Conservation (phyloP, 306 rosid genomes). For the Castanea sativa region DNA sequence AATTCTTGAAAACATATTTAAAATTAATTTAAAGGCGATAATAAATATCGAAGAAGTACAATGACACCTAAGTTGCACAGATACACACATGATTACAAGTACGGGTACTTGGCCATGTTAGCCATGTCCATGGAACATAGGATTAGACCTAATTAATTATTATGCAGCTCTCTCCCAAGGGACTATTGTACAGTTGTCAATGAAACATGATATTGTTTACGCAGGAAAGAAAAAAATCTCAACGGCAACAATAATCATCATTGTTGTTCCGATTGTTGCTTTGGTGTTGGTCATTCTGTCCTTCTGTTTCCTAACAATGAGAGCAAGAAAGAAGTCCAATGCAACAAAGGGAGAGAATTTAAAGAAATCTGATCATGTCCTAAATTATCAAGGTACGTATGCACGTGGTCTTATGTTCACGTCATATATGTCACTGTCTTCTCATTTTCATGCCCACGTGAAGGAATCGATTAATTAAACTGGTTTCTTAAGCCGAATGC, state of each 20-base stretch:
- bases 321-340: slow-evolving; percentile 12
- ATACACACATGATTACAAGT: too few relatives aligned
- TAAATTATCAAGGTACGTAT: neutral
- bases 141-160: too few relatives aligned
- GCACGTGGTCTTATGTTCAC: neutral
- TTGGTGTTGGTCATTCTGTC: slow-evolving; percentile 3
- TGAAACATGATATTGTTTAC: neutral
- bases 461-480: too few relatives aligned
- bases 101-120: too few relatives aligned
- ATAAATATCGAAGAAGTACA: too few relatives aligned
- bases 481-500: too few relatives aligned
- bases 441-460: too few relatives aligned
- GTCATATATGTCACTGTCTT: neutral
- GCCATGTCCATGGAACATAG: too few relatives aligned
- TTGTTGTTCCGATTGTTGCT: slow-evolving; percentile 22
- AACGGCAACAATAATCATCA: slow-evolving; percentile 3
- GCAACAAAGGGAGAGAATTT: neutral
- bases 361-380: neutral
- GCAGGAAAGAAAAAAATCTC: slow-evolving; percentile 14
- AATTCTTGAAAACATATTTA: too few relatives aligned
- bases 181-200: neutral
- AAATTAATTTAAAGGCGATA: too few relatives aligned
- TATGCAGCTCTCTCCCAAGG: too few relatives aligned
- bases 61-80: too few relatives aligned
- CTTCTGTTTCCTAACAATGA: slow-evolving; percentile 11